phyloP scores from a whole-genome alignment of 768 basidiomycete species.

The Galerina sulciceps region DNA sequence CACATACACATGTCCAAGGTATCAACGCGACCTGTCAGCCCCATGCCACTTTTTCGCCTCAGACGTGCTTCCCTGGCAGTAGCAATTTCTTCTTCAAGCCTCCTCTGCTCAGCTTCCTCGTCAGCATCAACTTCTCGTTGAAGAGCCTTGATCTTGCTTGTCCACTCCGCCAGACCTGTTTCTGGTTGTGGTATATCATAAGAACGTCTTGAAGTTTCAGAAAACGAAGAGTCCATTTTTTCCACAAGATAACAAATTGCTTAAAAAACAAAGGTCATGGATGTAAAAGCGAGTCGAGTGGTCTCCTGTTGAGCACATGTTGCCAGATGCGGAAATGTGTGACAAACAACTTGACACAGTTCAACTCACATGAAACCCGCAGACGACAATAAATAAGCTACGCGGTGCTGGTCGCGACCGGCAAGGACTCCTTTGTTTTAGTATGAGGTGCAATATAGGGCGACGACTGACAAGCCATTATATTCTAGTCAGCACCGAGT shows the following conservation, averaged over 20 bases:
- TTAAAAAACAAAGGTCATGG: neutral
- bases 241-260: neutral
- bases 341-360: too few relatives aligned
- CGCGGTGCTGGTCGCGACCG: too few relatives aligned
- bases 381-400: too few relatives aligned
- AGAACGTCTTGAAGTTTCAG: conserved; percentile 25
- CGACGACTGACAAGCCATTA: too few relatives aligned
- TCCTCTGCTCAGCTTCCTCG: conserved; percentile 75
- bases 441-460: too few relatives aligned
- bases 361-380: too few relatives aligned
- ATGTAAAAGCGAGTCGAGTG: conserved; percentile 7
- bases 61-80: conserved; percentile 55
- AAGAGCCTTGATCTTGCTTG: conserved; percentile 77
- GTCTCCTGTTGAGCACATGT: conserved; percentile 7
- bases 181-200: conserved; percentile 59
- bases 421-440: too few relatives aligned
- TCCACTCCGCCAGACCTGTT: conserved; percentile 78
- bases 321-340: conserved; percentile 9
- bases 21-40: conserved; percentile 38
- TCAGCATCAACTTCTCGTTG: conserved; percentile 83
- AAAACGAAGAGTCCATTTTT: conserved; percentile 27
- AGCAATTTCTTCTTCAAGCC: conserved; percentile 67
- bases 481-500: too few relatives aligned
- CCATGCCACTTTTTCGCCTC: conserved; percentile 49
- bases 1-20: conserved; percentile 54